These are phyloP conservation scores for Cornus suecica DNA, from an alignment of 148 eudicot genomes.

Conservation along the genomic window DNA sequence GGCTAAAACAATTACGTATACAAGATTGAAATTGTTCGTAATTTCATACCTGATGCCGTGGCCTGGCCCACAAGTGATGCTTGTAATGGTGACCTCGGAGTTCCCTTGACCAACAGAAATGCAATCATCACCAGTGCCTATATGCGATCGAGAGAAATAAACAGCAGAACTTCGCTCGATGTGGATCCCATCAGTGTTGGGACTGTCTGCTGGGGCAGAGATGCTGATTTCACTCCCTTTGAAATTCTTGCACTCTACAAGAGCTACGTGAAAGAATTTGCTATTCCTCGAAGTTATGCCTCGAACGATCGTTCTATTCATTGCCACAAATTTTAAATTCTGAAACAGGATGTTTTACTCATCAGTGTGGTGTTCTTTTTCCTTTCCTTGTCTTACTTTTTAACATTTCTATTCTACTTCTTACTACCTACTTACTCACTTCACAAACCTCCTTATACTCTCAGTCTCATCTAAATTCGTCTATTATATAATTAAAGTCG, in stretches of 20 bases:
- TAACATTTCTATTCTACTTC: not conserved
- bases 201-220: slow-evolving; percentile 45
- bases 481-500: not conserved
- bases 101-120: slow-evolving; percentile 53
- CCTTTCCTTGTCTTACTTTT: too few relatives aligned
- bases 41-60: slow-evolving; percentile 44
- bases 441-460: not conserved
- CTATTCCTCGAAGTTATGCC: slow-evolving; percentile 47
- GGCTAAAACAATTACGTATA: not conserved
- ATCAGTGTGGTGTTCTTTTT: not conserved
- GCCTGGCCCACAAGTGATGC: slow-evolving; percentile 58
- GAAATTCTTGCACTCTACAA: slow-evolving; percentile 40
- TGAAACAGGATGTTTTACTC: slow-evolving; percentile 18
- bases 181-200: slow-evolving; percentile 66
- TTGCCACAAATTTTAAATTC: slow-evolving; percentile 49
- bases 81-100: slow-evolving; percentile 34
- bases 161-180: slow-evolving; percentile 36
- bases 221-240: slow-evolving; percentile 27
- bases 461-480: not conserved
- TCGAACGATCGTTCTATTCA: slow-evolving; percentile 39
- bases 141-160: slow-evolving; percentile 24
- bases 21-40: not conserved
- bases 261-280: slow-evolving; percentile 50
- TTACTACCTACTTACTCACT: not conserved
- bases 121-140: slow-evolving; percentile 65